Evolutionary conservation across 192 early-diverging fungal genomes (phyloP).

Genomic region (Funneliformis geosporum): DNA sequence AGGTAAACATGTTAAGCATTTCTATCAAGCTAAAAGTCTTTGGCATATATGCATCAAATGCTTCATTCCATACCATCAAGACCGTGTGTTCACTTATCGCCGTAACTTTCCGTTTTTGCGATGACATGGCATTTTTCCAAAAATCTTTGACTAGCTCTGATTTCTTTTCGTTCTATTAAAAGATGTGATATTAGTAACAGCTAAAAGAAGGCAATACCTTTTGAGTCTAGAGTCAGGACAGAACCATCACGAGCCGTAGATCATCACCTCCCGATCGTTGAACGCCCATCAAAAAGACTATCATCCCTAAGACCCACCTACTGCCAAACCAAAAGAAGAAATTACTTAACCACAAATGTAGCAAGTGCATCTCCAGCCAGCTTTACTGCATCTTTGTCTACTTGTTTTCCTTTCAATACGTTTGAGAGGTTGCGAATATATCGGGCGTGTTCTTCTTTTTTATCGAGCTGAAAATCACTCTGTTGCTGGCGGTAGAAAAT

Average conservation of each 20-base stretch:
- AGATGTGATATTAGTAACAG: not conserved
- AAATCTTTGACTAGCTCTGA: not conserved
- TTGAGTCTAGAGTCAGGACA: not conserved
- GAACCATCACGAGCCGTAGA: conserved; percentile 10
- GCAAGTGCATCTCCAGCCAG: not conserved
- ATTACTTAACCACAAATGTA: not conserved
- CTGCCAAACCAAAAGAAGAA: conserved; percentile 1
- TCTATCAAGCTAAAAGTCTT: too few species aligned
- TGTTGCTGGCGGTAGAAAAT: not conserved
- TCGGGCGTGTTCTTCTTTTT: conserved; percentile 5
- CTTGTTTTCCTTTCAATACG: not conserved
- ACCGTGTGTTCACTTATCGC: not conserved
- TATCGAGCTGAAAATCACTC: not conserved
- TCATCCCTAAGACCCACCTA: not conserved
- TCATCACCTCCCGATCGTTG: not conserved
- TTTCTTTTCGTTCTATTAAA: conserved; percentile 23
- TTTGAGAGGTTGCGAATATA: conserved; percentile 17
- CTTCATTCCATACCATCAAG: not conserved
- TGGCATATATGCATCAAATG: not conserved
- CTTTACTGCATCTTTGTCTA: not conserved
- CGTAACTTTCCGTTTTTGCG: conserved; percentile 1
- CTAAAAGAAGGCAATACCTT: not conserved
- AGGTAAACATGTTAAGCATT: too few species aligned
- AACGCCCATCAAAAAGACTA: not conserved
- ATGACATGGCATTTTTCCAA: not conserved